These are phyloP conservation scores for Termitomyces sp. DNA, from an alignment of 768 basidiomycete species.

Conservation along the genomic window DNA sequence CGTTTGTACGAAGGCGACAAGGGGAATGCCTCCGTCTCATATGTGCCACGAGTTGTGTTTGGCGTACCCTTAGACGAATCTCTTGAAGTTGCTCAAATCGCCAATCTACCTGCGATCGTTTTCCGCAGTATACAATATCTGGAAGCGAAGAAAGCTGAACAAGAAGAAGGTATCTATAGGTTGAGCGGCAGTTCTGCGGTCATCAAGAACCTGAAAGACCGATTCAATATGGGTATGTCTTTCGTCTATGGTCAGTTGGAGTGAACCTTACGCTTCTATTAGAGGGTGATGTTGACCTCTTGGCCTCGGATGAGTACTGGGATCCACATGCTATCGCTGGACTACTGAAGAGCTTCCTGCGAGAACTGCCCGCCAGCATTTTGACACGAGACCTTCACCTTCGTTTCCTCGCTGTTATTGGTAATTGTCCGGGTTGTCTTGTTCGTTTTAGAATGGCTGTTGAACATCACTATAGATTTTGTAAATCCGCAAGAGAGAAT, in stretches of 20 bases:
- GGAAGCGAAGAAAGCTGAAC: conserved; percentile 89
- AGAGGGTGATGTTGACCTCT: conserved; percentile 96
- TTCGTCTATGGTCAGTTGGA: conserved; percentile 7
- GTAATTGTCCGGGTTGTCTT: conserved; percentile 44
- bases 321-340: conserved; percentile 98
- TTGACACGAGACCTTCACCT: conserved; percentile 90
- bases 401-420: conserved; percentile 88
- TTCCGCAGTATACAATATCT: conserved; percentile 96
- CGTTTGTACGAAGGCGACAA: conserved; percentile 28
- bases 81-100: conserved; percentile 85
- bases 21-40: conserved; percentile 29
- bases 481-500: conserved; percentile 87
- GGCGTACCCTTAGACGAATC: conserved; percentile 86
- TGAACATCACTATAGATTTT: conserved; percentile 57
- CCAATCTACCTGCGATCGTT: conserved; percentile 88
- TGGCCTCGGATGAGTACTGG: conserved; percentile 89
- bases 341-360: conserved; percentile 87
- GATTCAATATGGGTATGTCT: conserved; percentile 81
- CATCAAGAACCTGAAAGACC: conserved; percentile 89
- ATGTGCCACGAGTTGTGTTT: conserved; percentile 74
- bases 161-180: conserved; percentile 97
- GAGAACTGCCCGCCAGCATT: conserved; percentile 91
- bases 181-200: conserved; percentile 93
- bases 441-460: not conserved
- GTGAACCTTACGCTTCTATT: conserved; percentile 14